Percentiles rank a stretch among this genome's conserved stretches.
These are phyloP conservation scores for Podila horticola DNA, from an alignment of 192 early-diverging fungal genomes.

Conservation along the genomic window DNA sequence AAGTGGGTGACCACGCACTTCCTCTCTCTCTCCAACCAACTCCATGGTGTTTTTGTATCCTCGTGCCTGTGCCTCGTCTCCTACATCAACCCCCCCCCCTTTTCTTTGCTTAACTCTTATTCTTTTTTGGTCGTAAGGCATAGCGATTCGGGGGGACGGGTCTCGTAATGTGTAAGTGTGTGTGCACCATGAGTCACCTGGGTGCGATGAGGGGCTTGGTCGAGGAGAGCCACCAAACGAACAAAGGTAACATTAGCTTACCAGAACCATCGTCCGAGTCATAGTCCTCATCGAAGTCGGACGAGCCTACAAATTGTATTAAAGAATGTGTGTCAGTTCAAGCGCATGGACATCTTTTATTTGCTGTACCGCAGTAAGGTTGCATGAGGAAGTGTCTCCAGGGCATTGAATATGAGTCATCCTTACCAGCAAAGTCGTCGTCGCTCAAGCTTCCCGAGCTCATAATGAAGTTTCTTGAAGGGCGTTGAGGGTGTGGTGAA, in stretches of 20 bases:
- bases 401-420: not conserved
- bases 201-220: no score
- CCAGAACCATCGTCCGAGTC: slow-evolving; percentile 40
- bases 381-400: not conserved
- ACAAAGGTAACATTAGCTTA: slow-evolving; percentile 3
- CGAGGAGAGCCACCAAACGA: not conserved
- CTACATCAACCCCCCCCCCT: no score
- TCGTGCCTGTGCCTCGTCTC: no score
- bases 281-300: slow-evolving; percentile 44
- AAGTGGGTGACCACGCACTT: no score
- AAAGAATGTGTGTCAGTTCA: not conserved
- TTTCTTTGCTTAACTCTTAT: no score
- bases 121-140: no score
- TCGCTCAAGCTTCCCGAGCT: slow-evolving; percentile 47
- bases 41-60: no score
- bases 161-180: no score
- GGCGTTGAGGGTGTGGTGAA: not conserved
- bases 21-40: no score
- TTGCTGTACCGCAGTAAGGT: not conserved
- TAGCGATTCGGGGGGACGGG: no score
- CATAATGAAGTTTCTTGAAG: slow-evolving; percentile 5
- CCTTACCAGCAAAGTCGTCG: slow-evolving; percentile 47
- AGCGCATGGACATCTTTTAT: no score
- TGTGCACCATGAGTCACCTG: no score
- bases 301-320: slow-evolving; percentile 16